Evolutionary conservation across 768 basidiomycete genomes (phyloP).

Genomic region (Postia placenta): DNA sequence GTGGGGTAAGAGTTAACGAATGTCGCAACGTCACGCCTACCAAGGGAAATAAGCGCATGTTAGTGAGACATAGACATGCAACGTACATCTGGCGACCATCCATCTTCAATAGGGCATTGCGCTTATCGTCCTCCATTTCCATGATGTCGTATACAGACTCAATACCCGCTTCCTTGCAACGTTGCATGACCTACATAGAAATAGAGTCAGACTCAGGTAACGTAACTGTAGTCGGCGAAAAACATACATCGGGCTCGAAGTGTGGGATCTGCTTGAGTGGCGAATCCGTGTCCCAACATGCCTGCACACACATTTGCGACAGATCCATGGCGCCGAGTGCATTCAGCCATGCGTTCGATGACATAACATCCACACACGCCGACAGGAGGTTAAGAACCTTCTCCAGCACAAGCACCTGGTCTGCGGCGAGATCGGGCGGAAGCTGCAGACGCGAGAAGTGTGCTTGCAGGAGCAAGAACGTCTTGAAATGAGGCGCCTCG

Average conservation of each 20-base stretch:
- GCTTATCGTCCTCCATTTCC: conserved; percentile 94
- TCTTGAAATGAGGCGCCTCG: conserved; percentile 96
- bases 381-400: conserved; percentile 89
- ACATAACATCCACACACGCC: conserved; percentile 97
- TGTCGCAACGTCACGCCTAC: conserved; percentile 87
- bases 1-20: conserved; percentile 98
- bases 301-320: conserved; percentile 98
- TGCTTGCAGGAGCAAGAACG: conserved; percentile 92
- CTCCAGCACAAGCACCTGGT: conserved; percentile 81
- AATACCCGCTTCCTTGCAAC: conserved; percentile 76
- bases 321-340: conserved; percentile 97
- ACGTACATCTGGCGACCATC: conserved; percentile 79
- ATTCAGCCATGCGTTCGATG: conserved; percentile 91
- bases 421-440: conserved; percentile 89
- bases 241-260: conserved; percentile 79
- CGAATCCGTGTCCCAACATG: conserved; percentile 95
- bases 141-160: conserved; percentile 96
- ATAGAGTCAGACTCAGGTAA: background rate
- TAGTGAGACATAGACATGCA: background rate
- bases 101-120: conserved; percentile 81
- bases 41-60: background rate
- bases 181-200: conserved; percentile 63
- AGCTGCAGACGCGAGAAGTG: conserved; percentile 93
- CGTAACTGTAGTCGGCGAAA: background rate
- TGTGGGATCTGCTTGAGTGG: conserved; percentile 95